Evolutionary conservation across 345 rosid genomes (phyloP), one percentile per base, ranked within the genome.

Genomic region (Ailanthus altissimus): DNA sequence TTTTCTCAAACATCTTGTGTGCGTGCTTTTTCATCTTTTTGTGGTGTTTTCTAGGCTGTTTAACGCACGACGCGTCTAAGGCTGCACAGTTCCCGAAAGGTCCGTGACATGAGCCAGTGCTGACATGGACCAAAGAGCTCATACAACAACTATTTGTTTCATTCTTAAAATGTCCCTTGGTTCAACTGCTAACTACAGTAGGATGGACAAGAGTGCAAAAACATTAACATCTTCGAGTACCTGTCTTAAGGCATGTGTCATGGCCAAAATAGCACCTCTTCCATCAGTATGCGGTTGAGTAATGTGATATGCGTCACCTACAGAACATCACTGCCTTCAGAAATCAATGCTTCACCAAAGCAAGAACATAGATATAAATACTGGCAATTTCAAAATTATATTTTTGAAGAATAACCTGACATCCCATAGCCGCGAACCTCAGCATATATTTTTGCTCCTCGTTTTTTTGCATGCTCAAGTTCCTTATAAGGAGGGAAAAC

Each of bases 401-500:
- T 32, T 32, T 57, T 57, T 32, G 43, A 76, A 64, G 74, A 56
- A 40, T 74, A 81, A 95, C 99, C 99, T 85, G 99, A 93, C 98
- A 93, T 93, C 84, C 99, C 99, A 87, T 92, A 96, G 83, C 99
- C 98, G 46, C 97, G 83, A 84, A 96, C 77, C 83, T 93, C 97
- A 8, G 99, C 97, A 86, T 93, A 92, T 77, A 93, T 84, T 80
- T 92, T 96, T 23, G 94, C 97, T 79, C 92, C 93, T 66, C 98
- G 87, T 50, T 80, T 83, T 85, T 84, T 92, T 47, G 99, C 99
- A 90, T 96, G 99, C 90, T 88, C 94, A 78, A 91, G 85, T 87
- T 96, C 99, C 98, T 95, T 75, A 43, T 28, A 57, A 46, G 0
- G 18, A 70, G 43, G 25, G 36, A 18, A 36, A 70, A 63, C n/a